Base-by-base conservation (phyloP, 306 rosid genomes). In the Abrus pulchellus region DNA sequence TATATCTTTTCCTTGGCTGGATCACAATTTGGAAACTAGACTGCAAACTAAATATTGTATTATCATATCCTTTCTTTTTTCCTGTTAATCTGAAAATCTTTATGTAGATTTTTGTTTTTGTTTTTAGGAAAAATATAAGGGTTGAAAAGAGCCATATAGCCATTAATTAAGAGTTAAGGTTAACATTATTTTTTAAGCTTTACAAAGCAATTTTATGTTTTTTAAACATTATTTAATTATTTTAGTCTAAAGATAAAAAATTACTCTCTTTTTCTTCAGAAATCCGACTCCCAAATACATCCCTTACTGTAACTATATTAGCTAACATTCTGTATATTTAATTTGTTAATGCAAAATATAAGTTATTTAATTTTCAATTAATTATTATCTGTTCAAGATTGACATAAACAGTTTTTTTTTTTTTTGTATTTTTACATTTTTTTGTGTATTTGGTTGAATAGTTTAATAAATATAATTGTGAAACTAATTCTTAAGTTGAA, bases 1-100 rank as follows among this genome's bases (percentile, higher is more conserved):
- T n/a, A 71, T 38, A 71, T 74, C 14, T 74, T 74, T 13, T 60
- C 14, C 13, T 59, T 74, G 79, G 14, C 57, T 44, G 68, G 56
- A 30, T 44, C 45, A 12, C 27, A 32, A 29, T 49, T 32, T 32
- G 7, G 60, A n/a, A 50, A 61, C 55, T 4, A 7, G 27, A 45
- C 20, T 3, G 68, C 43, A 12, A 27, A 20, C 20, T 20, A 20
- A 64, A 20, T 27, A 5, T 40, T 56, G 9, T 41, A 2, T 4
- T 1, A 28, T 3, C 5, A 11, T 12, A 56, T 43, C 50, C 56
- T 57, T 29, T 30, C 45, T 45, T 75, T 60, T 45, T 50, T 3
- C 2, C 2, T 4, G 20, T 20, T 5, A n/a, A 53, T n/a, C 30
- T 53, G 29, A 3, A 14, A 53, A n/a, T 52, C 8, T 28, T 52